Evolutionary conservation across 192 early-diverging fungal species (phyloP), one percentile per base, ranked within the genome.

Genomic region (Entrophospora sp.): DNA sequence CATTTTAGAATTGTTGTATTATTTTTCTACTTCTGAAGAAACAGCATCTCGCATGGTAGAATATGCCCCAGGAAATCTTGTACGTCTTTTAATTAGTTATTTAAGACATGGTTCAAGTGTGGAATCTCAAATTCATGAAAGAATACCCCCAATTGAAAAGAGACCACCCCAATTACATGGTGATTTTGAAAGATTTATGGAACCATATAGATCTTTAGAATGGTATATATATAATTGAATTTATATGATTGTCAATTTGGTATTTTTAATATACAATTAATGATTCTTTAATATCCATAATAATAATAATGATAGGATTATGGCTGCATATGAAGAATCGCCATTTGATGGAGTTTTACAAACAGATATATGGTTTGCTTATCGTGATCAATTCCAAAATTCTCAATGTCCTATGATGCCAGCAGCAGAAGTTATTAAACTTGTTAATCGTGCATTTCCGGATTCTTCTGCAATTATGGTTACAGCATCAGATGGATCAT

Each of bases 1-100:
- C 0, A 77, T 78, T 55, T 68, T 89, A 66, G 90, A 92, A 43
- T 89, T 82, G 65, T 68, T 89, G 9, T 90, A 90, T 66, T 78
- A 85, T 63, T 88, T 77, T 71, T 79, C 88, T n/a, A 77, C 32
- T 62, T 84, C 75, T 43, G 78, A 81, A 2, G 73, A 79, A n/a
- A 70, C 76, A 3, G 72, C 73, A 25, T 74, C 71, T 7, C 73
- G 77, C 20, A 71, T 84, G 9, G 70, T 74, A 27, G 69, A 76
- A 55, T 55, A 45, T 16, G 78, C 72, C 58, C 83, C 83, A n/a
- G 80, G 78, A 35, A 82, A 84, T 30, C 71, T 84, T 52, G 71
- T 84, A 28, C 76, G 75, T 4, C 43, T 75, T 22, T 68, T 84
- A 3, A 73, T 74, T 5, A 73, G 75, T 5, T 80, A 79, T 35